Conservation (phyloP, 2,329 filamentous ascomycete genomes). For the Diaporthe capsici region DNA sequence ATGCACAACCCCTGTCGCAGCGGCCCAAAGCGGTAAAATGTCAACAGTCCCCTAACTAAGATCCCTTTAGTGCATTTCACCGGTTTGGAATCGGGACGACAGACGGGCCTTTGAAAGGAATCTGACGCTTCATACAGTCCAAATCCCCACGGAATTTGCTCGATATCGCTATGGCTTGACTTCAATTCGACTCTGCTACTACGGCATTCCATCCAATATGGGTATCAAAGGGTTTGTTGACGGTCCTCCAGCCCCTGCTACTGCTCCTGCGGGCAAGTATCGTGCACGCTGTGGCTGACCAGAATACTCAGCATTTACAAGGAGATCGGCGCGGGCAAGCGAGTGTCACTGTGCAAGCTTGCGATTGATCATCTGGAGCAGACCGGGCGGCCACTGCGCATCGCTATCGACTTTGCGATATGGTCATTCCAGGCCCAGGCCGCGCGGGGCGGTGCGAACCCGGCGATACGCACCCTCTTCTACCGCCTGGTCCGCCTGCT, state of each 20-base stretch:
- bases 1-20: constrained; percentile 30
- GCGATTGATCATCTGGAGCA: constrained; percentile 82
- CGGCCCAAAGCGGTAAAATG: constrained; percentile 47
- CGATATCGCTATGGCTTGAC: constrained; percentile 32
- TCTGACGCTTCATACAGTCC: neutral
- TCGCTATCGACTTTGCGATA: constrained; percentile 95
- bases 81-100: neutral
- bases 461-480: constrained; percentile 91
- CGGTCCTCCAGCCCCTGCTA: neutral
- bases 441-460: constrained; percentile 87
- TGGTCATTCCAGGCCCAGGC: constrained; percentile 97
- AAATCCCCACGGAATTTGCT: neutral
- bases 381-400: constrained; percentile 79
- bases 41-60: constrained; percentile 48
- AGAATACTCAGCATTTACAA: constrained; percentile 79
- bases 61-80: constrained; percentile 29
- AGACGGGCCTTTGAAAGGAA: neutral
- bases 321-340: constrained; percentile 85
- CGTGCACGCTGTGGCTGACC: constrained; percentile 20
- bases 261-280: neutral
- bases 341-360: constrained; percentile 86
- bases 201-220: constrained; percentile 57
- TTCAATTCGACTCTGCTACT: constrained; percentile 4
- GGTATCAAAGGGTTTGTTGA: constrained; percentile 74
- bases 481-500: constrained; percentile 80